Conservation (phyloP, 306 rosid genomes). For the Cyclanthera cordifolia region DNA sequence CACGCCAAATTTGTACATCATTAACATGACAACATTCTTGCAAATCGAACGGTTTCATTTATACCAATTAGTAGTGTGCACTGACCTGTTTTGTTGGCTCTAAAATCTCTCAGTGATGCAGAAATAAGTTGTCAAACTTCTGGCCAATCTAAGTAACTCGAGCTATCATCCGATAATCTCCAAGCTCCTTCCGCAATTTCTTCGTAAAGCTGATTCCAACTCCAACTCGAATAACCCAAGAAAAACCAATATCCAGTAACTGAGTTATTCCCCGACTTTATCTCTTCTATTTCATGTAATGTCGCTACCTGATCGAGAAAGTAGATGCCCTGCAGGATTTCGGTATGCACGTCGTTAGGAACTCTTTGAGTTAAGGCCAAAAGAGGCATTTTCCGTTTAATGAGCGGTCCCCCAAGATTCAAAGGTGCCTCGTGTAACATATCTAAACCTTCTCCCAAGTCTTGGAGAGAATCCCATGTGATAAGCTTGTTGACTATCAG, state of each 20-base stretch:
- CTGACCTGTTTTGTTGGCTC: constrained; percentile 1
- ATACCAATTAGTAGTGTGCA: neutral
- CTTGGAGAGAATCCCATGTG: constrained; percentile 46
- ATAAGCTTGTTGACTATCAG: constrained; percentile 64
- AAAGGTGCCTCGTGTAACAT: constrained; percentile 47
- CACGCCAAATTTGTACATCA: neutral
- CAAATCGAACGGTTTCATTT: neutral
- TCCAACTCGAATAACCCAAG: constrained; percentile 86
- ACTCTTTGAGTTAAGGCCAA: constrained; percentile 40
- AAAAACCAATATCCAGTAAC: constrained; percentile 60
- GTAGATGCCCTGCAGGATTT: constrained; percentile 59
- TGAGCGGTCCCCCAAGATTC: constrained; percentile 65
- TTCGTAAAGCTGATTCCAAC: constrained; percentile 57
- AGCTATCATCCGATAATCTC: constrained; percentile 38
- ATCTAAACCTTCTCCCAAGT: constrained; percentile 36
- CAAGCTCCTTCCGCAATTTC: constrained; percentile 76
- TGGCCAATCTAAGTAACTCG: constrained; percentile 53
- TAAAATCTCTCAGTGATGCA: neutral
- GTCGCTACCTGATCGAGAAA: constrained; percentile 53
- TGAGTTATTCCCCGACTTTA: constrained; percentile 35
- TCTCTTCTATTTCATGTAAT: constrained; percentile 32
- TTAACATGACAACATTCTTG: neutral
- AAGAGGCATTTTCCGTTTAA: constrained; percentile 48
- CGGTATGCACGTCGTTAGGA: constrained; percentile 24
- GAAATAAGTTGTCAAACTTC: constrained; percentile 16